phyloP scores from a whole-genome alignment of 805 yeast species.

The Wickerhamomyces sydowiorum region DNA sequence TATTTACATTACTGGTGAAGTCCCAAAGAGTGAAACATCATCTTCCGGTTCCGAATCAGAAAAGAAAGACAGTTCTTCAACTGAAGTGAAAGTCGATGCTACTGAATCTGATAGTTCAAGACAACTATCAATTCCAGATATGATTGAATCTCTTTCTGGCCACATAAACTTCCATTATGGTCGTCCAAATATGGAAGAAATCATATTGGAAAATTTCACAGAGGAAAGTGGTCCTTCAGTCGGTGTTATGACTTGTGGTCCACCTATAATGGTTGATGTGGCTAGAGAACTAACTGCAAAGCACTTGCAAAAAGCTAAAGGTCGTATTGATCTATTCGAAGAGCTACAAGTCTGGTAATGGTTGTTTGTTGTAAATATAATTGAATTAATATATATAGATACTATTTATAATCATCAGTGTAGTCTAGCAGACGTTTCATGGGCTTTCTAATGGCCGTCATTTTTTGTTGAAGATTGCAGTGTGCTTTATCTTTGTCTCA shows the following conservation, averaged over 20 bases:
- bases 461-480: too few relatives aligned
- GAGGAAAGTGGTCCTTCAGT: slow-evolving; percentile 33
- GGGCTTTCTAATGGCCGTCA: too few relatives aligned
- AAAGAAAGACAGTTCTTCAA: slow-evolving; percentile 24
- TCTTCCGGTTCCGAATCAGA: too few relatives aligned
- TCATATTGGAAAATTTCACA: slow-evolving; percentile 32
- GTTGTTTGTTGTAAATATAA: slow-evolving; percentile 5
- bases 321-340: slow-evolving; percentile 65
- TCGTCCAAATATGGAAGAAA: slow-evolving; percentile 39
- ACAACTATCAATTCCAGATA: not conserved
- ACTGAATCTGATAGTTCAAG: not conserved
- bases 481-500: too few relatives aligned
- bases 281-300: slow-evolving; percentile 40
- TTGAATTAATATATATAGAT: too few relatives aligned
- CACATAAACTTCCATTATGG: slow-evolving; percentile 29
- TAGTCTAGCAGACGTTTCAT: too few relatives aligned
- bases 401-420: too few relatives aligned
- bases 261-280: slow-evolving; percentile 50
- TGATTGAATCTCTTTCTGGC: not conserved
- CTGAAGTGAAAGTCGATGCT: slow-evolving; percentile 4
- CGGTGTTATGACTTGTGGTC: slow-evolving; percentile 62
- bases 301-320: slow-evolving; percentile 33
- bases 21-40: too few relatives aligned
- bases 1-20: slow-evolving; percentile 33
- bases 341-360: slow-evolving; percentile 67